phyloP scores from a whole-genome alignment of 345 rosid genomes.

The Linum usitatissimum region DNA sequence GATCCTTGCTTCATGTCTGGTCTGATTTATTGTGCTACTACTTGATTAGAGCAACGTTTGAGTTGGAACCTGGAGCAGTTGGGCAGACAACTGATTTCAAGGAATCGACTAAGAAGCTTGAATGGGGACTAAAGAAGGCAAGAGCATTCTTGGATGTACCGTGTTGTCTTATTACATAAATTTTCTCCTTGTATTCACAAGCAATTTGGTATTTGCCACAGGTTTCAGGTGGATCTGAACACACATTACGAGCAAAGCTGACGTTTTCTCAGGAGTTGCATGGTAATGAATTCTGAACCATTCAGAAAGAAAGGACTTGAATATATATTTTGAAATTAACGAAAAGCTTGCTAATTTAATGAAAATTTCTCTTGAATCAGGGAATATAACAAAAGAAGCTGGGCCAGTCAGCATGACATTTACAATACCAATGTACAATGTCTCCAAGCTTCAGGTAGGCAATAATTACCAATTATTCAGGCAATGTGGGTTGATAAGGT shows the following conservation, averaged over 20 bases:
- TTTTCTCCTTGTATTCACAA: slow-evolving; percentile 6
- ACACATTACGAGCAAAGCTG: slow-evolving; percentile 81
- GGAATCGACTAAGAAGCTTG: slow-evolving; percentile 75
- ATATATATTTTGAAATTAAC: too few species aligned
- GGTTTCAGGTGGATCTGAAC: slow-evolving; percentile 92
- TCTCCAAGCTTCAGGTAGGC: slow-evolving; percentile 81
- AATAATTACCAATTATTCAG: too few species aligned
- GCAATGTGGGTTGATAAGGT: too few species aligned
- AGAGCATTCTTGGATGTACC: slow-evolving; percentile 13
- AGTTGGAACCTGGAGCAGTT: slow-evolving; percentile 65
- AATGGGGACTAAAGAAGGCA: slow-evolving; percentile 89
- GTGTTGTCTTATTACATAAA: neutral
- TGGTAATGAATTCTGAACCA: slow-evolving; percentile 33
- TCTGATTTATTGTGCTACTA: neutral
- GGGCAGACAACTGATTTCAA: slow-evolving; percentile 92
- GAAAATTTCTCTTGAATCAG: slow-evolving; percentile 24
- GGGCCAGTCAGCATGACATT: slow-evolving; percentile 98
- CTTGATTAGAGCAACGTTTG: slow-evolving; percentile 62
- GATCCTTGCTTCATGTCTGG: slow-evolving; percentile 1
- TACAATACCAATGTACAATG: slow-evolving; percentile 94
- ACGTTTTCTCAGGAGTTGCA: slow-evolving; percentile 87
- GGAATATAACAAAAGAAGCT: slow-evolving; percentile 86
- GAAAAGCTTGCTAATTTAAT: too few species aligned
- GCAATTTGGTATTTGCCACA: slow-evolving; percentile 18
- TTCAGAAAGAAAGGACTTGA: neutral